A percentile compares a stretch with the other conserved stretches of the same genome.
Evolutionary conservation across 441 rosid genomes (phyloP).

Genomic region (Euphorbia schlechtendalii): DNA sequence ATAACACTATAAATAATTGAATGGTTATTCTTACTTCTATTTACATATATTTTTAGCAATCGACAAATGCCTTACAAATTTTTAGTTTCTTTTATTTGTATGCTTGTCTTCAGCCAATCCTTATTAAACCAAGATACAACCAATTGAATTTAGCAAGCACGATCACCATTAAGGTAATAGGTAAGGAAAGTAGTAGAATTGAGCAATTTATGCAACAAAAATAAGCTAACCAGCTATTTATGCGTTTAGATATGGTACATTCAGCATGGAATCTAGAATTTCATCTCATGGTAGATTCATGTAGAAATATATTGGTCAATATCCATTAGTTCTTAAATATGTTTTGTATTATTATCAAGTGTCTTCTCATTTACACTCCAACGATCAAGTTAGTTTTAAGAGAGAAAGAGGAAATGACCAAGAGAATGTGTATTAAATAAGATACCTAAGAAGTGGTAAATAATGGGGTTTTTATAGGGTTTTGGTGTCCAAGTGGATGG

Average conservation of each 20-base stretch:
- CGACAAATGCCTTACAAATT: not conserved
- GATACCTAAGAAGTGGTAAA: too few relatives aligned
- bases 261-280: not conserved
- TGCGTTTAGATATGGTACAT: constrained; percentile 62
- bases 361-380: too few relatives aligned
- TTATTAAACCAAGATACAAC: constrained; percentile 65
- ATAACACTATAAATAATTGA: too few relatives aligned
- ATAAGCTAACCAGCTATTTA: constrained; percentile 95
- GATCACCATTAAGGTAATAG: constrained; percentile 70
- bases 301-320: not conserved
- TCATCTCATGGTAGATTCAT: not conserved
- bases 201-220: constrained; percentile 96
- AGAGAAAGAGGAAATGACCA: too few relatives aligned
- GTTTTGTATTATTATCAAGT: not conserved
- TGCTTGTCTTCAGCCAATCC: constrained; percentile 54
- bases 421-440: too few relatives aligned
- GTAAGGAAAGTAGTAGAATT: constrained; percentile 89
- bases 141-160: constrained; percentile 73
- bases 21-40: too few relatives aligned
- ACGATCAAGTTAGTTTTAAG: too few relatives aligned
- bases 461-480: too few relatives aligned
- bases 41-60: too few relatives aligned
- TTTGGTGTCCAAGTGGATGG: too few relatives aligned
- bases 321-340: not conserved
- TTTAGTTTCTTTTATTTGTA: not conserved